Evolutionary conservation across 345 rosid genomes (phyloP).

Genomic region (Erucastrum elatum): DNA sequence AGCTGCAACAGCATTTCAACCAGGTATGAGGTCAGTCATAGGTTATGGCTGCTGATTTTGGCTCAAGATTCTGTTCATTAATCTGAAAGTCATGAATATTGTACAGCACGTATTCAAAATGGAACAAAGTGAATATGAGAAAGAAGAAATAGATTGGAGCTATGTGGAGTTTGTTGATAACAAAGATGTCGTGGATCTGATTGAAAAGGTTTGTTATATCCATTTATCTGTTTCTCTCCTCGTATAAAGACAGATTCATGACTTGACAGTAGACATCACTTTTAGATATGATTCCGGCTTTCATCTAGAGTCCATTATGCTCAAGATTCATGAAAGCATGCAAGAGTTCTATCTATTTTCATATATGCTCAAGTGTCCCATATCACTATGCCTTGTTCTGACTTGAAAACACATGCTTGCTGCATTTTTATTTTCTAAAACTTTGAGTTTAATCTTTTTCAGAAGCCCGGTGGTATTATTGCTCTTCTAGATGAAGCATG

Average conservation of each 20-base stretch:
- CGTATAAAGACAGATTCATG: not conserved
- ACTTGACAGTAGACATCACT: not conserved
- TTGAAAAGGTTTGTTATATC: constrained; percentile 69
- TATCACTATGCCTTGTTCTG: constrained; percentile 14
- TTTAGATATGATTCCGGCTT: not conserved
- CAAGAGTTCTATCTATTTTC: not conserved
- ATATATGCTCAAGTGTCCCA: not conserved
- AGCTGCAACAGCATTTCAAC: constrained; percentile 97
- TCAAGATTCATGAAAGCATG: not conserved
- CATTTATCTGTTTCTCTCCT: constrained; percentile 12
- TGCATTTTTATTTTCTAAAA: not conserved
- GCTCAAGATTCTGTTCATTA: constrained; percentile 28
- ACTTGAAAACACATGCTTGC: not conserved
- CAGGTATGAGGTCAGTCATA: constrained; percentile 77
- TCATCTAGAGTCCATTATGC: not conserved
- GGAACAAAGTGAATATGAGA: constrained; percentile 75
- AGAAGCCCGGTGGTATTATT: constrained; percentile 92
- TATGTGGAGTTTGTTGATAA: constrained; percentile 82
- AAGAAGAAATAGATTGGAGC: constrained; percentile 90
- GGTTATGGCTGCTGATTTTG: constrained; percentile 34
- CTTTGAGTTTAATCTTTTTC: constrained; percentile 41
- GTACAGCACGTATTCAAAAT: constrained; percentile 85
- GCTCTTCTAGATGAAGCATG: constrained; percentile 92
- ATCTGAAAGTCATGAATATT: constrained; percentile 34
- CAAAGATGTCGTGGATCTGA: constrained; percentile 83